phyloP scores from a whole-genome alignment of 257 asterid species.

The Prunella vulgaris region DNA sequence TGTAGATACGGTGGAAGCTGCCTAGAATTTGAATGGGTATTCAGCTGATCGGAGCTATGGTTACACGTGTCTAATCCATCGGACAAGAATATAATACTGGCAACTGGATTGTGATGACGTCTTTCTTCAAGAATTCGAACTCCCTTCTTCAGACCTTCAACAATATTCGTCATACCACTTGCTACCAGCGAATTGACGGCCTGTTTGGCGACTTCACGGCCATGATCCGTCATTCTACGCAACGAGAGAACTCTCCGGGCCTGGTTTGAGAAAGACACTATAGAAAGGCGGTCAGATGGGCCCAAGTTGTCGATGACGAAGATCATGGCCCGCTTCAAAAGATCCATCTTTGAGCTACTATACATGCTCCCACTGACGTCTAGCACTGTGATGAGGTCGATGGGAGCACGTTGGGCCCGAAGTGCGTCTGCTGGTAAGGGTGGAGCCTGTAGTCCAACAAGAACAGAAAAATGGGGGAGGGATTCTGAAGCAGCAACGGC shows the following conservation, averaged over 20 bases:
- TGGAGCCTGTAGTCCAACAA: conserved; percentile 22
- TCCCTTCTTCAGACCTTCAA: conserved; percentile 31
- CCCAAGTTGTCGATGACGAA: conserved; percentile 31
- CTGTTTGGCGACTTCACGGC: conserved; percentile 24
- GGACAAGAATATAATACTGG: conserved; percentile 22
- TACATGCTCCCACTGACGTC: conserved; percentile 36
- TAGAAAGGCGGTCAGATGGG: conserved; percentile 28
- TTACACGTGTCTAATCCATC: conserved; percentile 24
- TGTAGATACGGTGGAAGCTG: conserved; percentile 14
- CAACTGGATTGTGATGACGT: conserved; percentile 9
- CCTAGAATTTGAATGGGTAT: background rate
- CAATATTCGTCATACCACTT: conserved; percentile 18
- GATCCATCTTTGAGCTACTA: conserved; percentile 16
- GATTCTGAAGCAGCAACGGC: conserved; percentile 29
- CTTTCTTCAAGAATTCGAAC: conserved; percentile 28
- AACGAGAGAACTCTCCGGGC: conserved; percentile 26
- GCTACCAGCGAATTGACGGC: conserved; percentile 14
- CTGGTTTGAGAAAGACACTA: conserved; percentile 23
- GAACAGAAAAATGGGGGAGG: conserved; percentile 20
- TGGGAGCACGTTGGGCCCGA: conserved; percentile 20
- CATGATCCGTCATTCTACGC: conserved; percentile 28
- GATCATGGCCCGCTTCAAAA: conserved; percentile 23
- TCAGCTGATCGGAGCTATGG: background rate
- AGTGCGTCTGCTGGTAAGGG: background rate
- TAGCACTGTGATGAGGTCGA: conserved; percentile 31